A percentile compares a stretch with the other conserved stretches of the same genome.
Conservation (phyloP, 495 filamentous ascomycete genomes). For the Trichodelitschia bisporula region DNA sequence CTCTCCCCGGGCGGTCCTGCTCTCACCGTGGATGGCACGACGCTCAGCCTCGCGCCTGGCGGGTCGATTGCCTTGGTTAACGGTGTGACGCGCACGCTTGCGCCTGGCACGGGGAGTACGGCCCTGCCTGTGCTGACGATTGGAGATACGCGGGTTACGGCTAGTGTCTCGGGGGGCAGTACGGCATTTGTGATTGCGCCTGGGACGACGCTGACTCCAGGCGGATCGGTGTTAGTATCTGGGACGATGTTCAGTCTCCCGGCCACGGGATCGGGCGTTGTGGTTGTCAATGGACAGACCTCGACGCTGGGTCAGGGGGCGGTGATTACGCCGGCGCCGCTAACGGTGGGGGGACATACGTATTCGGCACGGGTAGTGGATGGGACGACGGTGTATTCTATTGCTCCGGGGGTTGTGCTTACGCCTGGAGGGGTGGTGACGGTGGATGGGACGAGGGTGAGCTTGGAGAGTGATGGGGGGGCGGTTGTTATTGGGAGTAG, state of each 20-base stretch:
- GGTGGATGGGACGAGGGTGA: not conserved
- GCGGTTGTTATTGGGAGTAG: not conserved
- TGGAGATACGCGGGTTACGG: not conserved
- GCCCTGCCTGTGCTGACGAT: not conserved
- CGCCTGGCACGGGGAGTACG: not conserved
- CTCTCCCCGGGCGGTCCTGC: not conserved
- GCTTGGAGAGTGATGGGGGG: not conserved
- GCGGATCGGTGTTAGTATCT: conserved; percentile 5
- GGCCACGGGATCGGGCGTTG: conserved; percentile 6
- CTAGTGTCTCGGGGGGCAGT: not conserved
- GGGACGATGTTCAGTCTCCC: conserved; percentile 8
- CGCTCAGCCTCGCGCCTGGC: not conserved
- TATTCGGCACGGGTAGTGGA: not conserved
- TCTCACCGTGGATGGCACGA: conserved; percentile 1
- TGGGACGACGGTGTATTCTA: not conserved
- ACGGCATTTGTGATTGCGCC: conserved; percentile 1
- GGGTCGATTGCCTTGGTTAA: not conserved
- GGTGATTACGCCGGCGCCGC: not conserved
- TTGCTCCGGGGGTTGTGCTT: not conserved
- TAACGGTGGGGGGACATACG: not conserved
- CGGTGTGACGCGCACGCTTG: not conserved
- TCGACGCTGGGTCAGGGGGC: not conserved
- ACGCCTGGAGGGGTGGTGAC: not conserved
- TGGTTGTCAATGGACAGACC: conserved; percentile 1
- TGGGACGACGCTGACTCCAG: conserved; percentile 7